phyloP scores from a whole-genome alignment of 139 green algal genomes.

The Astrephomene gubernaculifera region DNA sequence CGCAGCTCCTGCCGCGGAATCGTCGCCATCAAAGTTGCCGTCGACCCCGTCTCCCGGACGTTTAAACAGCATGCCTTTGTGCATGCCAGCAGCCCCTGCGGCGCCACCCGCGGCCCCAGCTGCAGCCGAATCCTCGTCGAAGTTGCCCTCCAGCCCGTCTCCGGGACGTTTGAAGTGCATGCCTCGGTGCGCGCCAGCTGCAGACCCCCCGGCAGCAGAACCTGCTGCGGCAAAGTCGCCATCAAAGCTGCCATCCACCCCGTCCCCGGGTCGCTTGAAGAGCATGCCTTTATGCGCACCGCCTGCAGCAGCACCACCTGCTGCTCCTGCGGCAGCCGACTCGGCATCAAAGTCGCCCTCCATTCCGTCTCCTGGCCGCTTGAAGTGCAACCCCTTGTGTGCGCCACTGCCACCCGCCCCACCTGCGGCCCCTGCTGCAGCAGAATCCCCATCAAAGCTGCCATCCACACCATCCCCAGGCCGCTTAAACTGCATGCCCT shows the following conservation, averaged over 20 bases:
- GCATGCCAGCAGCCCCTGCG: not conserved
- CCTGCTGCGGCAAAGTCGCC: not conserved
- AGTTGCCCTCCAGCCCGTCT: not conserved
- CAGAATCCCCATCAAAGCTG: not conserved
- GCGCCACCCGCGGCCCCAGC: not conserved
- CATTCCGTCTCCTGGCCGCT: not conserved
- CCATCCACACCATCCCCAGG: not conserved
- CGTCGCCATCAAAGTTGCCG: not conserved
- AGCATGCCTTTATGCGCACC: not conserved
- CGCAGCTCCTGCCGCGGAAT: not conserved
- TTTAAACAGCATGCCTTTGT: slow-evolving; percentile 13
- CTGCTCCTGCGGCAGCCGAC: not conserved
- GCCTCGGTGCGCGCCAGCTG: not conserved
- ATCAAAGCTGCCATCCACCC: not conserved
- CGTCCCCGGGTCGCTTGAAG: not conserved
- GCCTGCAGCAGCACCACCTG: not conserved
- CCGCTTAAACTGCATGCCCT: not conserved
- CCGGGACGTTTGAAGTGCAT: not conserved
- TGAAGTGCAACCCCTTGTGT: not conserved
- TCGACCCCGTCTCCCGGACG: not conserved
- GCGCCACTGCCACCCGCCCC: not conserved
- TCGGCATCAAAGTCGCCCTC: not conserved
- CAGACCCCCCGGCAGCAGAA: not conserved
- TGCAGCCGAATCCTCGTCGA: not conserved
- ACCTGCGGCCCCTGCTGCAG: too few species aligned